phyloP scores from a whole-genome alignment of 345 rosid genomes.

The Lumnitzera racemosa region DNA sequence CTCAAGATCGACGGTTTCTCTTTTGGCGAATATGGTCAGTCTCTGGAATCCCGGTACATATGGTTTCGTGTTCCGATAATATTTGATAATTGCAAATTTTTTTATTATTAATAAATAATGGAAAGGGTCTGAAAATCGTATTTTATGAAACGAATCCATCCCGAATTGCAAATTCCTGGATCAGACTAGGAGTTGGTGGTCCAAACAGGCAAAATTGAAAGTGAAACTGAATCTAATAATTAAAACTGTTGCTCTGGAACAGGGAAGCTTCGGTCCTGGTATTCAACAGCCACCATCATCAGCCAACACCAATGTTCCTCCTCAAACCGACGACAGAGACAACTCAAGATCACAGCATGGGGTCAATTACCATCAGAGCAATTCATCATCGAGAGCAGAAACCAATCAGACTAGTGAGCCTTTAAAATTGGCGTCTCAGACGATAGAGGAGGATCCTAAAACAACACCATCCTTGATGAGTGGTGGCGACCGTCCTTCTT shows the following conservation, averaged over 20 bases:
- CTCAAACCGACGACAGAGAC: conserved; percentile 25
- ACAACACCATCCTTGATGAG: conserved; percentile 10
- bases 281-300: conserved; percentile 22
- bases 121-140: neutral
- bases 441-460: conserved; percentile 39
- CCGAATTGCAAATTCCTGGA: too few species aligned
- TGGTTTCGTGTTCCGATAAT: neutral
- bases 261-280: conserved; percentile 40
- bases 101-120: too few species aligned
- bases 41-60: neutral
- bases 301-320: conserved; percentile 21
- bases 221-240: neutral
- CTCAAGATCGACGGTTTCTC: conserved; percentile 67
- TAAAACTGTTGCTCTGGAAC: conserved; percentile 11
- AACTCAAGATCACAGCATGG: conserved; percentile 25
- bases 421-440: conserved; percentile 20
- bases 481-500: conserved; percentile 48
- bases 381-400: conserved; percentile 19
- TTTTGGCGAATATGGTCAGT: conserved; percentile 78
- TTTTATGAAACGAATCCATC: too few species aligned
- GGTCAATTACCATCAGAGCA: conserved; percentile 18
- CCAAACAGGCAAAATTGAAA: too few species aligned
- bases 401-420: conserved; percentile 23
- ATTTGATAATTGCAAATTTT: neutral
- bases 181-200: too few species aligned